These are phyloP conservation scores for Bothriochloa decipiens DNA, from an alignment of 176 grass and related monocot species.

Conservation along the genomic window DNA sequence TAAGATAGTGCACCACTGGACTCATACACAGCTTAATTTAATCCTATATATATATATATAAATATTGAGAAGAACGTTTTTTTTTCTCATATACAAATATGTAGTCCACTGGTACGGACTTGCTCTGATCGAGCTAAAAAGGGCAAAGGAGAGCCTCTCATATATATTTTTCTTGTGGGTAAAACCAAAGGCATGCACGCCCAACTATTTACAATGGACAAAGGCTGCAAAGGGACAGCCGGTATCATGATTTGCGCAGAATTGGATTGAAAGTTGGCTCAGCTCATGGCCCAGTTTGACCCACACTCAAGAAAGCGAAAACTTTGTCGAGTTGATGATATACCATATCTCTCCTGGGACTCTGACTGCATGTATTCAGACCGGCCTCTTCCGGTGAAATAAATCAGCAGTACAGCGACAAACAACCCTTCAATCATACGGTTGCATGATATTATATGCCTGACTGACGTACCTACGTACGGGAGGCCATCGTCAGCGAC, in stretches of 20 bases:
- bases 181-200: conserved; percentile 40
- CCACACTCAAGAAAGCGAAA: conserved; percentile 18
- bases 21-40: neutral
- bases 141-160: too few relatives aligned
- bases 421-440: conserved; percentile 10
- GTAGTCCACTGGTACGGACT: neutral
- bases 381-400: neutral
- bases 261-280: conserved; percentile 47
- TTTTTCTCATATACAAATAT: neutral
- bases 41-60: too few relatives aligned
- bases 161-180: conserved; percentile 15
- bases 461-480: neutral
- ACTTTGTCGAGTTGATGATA: conserved; percentile 18
- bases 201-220: conserved; percentile 24
- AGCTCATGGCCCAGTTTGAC: conserved; percentile 46
- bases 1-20: neutral
- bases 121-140: neutral
- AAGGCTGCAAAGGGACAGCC: conserved; percentile 42
- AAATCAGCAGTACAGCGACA: neutral
- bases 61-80: neutral
- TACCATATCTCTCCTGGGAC: neutral
- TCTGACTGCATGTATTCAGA: conserved; percentile 1
- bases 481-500: neutral
- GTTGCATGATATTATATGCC: neutral
- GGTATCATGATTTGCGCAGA: conserved; percentile 50